phyloP scores from a whole-genome alignment of 306 rosid species.

The Inga laurina region DNA sequence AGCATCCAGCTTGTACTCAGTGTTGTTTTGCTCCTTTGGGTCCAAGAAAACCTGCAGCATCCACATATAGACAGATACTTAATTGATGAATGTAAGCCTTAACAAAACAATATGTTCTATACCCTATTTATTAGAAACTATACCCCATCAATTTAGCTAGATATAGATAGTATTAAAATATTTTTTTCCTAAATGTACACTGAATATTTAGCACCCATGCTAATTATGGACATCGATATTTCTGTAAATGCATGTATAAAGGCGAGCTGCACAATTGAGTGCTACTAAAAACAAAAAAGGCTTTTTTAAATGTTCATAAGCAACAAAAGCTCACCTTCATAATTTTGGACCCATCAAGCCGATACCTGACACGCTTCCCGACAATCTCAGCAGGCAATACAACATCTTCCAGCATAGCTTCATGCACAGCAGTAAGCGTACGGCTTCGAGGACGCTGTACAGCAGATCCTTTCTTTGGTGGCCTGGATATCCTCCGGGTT shows the following conservation, averaged over 20 bases:
- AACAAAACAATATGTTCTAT: neutral
- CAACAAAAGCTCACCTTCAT: constrained; percentile 56
- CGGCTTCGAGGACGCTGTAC: constrained; percentile 82
- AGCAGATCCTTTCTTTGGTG: constrained; percentile 92
- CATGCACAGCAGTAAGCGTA: constrained; percentile 86
- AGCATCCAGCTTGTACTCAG: constrained; percentile 86
- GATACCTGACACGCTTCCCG: constrained; percentile 78
- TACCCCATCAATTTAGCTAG: neutral
- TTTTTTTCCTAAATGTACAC: neutral
- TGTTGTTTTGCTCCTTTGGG: constrained; percentile 85
- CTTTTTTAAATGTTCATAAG: neutral
- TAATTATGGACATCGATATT: neutral
- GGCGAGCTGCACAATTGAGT: neutral
- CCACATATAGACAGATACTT: neutral
- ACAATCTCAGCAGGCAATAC: constrained; percentile 89
- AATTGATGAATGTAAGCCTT: neutral
- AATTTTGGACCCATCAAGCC: constrained; percentile 82
- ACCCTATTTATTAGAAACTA: neutral
- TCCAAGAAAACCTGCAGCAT: constrained; percentile 74
- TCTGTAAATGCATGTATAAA: neutral
- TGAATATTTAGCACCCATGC: neutral
- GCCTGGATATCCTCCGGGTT: constrained; percentile 80
- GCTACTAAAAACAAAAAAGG: neutral
- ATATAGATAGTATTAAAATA: neutral
- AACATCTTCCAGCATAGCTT: constrained; percentile 84